phyloP scores from a whole-genome alignment of 495 filamentous ascomycete species.

The Trichoderma asperelloides region DNA sequence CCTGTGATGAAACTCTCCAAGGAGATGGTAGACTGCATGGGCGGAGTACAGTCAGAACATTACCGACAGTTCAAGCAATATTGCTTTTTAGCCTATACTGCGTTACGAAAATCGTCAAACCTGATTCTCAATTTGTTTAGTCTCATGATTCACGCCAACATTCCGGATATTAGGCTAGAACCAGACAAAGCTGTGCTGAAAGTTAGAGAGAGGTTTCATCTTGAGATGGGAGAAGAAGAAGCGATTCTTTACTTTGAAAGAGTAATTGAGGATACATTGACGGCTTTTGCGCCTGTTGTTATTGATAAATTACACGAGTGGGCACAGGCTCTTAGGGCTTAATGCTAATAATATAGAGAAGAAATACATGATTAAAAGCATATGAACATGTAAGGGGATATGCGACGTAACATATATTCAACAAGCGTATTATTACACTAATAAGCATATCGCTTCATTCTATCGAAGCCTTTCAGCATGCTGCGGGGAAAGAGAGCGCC shows the following conservation, averaged over 20 bases:
- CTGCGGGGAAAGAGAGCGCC: too few species aligned
- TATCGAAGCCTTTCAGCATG: too few species aligned
- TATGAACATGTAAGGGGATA: too few species aligned
- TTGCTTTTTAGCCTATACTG: conserved; percentile 90
- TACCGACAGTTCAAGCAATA: conserved; percentile 87
- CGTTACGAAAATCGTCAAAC: conserved; percentile 78
- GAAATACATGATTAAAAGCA: not conserved
- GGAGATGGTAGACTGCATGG: conserved; percentile 99
- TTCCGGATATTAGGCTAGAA: conserved; percentile 87
- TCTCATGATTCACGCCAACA: conserved; percentile 94
- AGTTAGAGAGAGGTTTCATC: conserved; percentile 85
- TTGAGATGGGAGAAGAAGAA: conserved; percentile 91
- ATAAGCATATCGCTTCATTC: too few species aligned
- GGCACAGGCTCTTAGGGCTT: conserved; percentile 82
- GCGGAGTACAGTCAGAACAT: conserved; percentile 65
- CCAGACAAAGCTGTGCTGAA: conserved; percentile 89
- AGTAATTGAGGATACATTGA: conserved; percentile 81
- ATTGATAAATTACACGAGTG: conserved; percentile 93
- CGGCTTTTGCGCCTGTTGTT: conserved; percentile 79
- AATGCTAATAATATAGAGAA: conserved; percentile 10
- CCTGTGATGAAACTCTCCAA: conserved; percentile 94
- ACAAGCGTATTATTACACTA: too few species aligned
- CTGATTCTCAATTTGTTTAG: conserved; percentile 95
- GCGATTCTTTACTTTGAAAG: conserved; percentile 78
- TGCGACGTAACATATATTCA: too few species aligned